A percentile compares a stretch with the other conserved stretches of the same genome.
phyloP scores from a whole-genome alignment of 2,329 filamentous ascomycete species.

The Bipolaris sorokiniana region DNA sequence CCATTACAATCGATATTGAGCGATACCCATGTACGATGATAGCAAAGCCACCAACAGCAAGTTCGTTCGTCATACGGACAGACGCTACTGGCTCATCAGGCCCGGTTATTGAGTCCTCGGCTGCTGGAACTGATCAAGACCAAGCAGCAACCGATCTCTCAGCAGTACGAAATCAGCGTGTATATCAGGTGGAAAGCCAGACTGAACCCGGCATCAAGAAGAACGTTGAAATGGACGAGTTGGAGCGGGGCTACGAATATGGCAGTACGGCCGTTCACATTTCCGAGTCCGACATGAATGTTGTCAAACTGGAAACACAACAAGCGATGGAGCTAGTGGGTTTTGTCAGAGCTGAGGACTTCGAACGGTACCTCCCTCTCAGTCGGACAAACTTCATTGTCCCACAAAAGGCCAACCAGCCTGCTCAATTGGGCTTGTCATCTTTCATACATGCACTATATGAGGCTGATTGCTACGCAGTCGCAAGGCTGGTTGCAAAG shows the following conservation, averaged over 20 bases:
- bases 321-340: constrained; percentile 82
- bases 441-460: constrained; percentile 87
- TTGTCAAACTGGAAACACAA: constrained; percentile 83
- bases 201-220: constrained; percentile 76
- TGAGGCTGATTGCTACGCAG: constrained; percentile 82
- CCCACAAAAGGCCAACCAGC: constrained; percentile 77
- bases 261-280: constrained; percentile 91
- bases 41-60: constrained; percentile 76
- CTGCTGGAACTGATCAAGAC: constrained; percentile 54
- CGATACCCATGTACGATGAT: constrained; percentile 86
- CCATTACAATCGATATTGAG: constrained; percentile 84
- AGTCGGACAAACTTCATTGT: constrained; percentile 80
- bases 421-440: constrained; percentile 82
- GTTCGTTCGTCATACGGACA: constrained; percentile 69
- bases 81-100: constrained; percentile 55
- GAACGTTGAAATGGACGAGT: constrained; percentile 79
- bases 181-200: constrained; percentile 81
- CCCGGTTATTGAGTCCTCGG: constrained; percentile 59
- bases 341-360: constrained; percentile 79
- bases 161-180: constrained; percentile 75
- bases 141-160: constrained; percentile 58
- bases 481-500: constrained; percentile 85
- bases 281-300: constrained; percentile 80
- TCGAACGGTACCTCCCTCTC: constrained; percentile 84
- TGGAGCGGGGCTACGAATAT: constrained; percentile 95